phyloP scores from a whole-genome alignment of 2,329 filamentous ascomycete genomes.

The Alternaria arborescens region DNA sequence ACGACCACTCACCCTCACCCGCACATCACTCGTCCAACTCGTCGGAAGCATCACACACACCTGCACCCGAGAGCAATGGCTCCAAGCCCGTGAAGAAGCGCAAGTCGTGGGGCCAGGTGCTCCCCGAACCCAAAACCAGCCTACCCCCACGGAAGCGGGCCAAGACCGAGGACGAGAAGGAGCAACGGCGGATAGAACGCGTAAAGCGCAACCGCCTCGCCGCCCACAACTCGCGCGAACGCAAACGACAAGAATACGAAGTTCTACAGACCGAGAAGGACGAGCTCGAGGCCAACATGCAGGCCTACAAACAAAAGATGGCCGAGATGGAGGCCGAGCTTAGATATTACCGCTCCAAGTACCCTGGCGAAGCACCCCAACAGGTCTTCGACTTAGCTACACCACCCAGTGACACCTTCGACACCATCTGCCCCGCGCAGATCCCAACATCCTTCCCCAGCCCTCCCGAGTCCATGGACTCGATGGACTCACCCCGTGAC shows the following conservation, averaged over 20 bases:
- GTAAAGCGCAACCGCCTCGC: conserved; percentile 96
- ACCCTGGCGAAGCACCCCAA: conserved; percentile 40
- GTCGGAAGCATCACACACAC: conserved; percentile 30
- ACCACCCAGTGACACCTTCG: conserved; percentile 32
- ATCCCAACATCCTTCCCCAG: conserved; percentile 47
- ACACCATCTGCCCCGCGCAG: conserved; percentile 49
- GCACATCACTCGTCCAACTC: conserved; percentile 28
- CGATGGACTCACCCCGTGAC: conserved; percentile 51
- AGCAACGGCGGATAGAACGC: conserved; percentile 95
- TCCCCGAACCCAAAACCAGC: conserved; percentile 96
- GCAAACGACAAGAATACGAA: conserved; percentile 90
- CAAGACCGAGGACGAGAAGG: conserved; percentile 98
- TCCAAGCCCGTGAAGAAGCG: conserved; percentile 84
- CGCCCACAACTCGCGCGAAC: conserved; percentile 94
- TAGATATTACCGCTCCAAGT: conserved; percentile 44
- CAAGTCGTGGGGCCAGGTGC: conserved; percentile 98
- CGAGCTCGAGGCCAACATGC: conserved; percentile 70
- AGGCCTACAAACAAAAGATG: conserved; percentile 61
- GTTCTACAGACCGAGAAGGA: conserved; percentile 74
- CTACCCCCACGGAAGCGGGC: conserved; percentile 95
- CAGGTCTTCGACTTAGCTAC: conserved; percentile 33
- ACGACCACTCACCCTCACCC: conserved; percentile 34
- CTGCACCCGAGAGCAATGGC: conserved; percentile 31
- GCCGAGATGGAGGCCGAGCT: conserved; percentile 61
- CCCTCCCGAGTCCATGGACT: conserved; percentile 51